A percentile compares a stretch with the other conserved stretches of the same genome.
These are phyloP conservation scores for Orbilia oligospora DNA, from an alignment of 2,329 filamentous ascomycete genomes.

Conservation along the genomic window DNA sequence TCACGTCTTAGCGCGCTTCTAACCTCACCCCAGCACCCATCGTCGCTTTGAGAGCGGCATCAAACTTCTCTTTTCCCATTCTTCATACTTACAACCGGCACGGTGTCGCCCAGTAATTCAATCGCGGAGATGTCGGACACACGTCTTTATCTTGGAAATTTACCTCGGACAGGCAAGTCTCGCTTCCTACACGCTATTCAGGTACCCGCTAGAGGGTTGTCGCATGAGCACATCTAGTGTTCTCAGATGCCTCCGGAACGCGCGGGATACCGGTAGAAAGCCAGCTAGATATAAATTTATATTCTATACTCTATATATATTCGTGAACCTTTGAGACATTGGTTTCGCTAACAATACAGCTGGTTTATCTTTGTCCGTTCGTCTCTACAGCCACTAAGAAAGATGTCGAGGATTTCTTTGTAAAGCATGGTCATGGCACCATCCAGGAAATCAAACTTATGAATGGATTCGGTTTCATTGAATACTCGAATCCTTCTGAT, in stretches of 20 bases:
- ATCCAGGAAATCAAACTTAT: conserved; percentile 99
- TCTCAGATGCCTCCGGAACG: conserved; percentile 33
- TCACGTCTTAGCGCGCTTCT: conserved; percentile 30
- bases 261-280: conserved; percentile 14
- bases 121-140: conserved; percentile 76
- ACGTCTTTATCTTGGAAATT: conserved; percentile 96
- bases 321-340: background rate
- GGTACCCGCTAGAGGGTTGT: conserved; percentile 26
- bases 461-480: conserved; percentile 99
- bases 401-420: conserved; percentile 96
- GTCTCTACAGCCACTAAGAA: conserved; percentile 84
- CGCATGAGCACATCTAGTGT: conserved; percentile 37
- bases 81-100: conserved; percentile 18
- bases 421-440: conserved; percentile 93
- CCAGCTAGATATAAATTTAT: background rate
- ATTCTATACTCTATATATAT: background rate
- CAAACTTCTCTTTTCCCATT: background rate
- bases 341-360: conserved; percentile 68
- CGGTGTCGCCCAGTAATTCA: conserved; percentile 24
- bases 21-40: conserved; percentile 9
- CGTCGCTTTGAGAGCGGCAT: conserved; percentile 52
- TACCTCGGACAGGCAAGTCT: conserved; percentile 75
- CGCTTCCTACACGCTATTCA: conserved; percentile 75
- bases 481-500: conserved; percentile 99
- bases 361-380: conserved; percentile 65